phyloP scores from a whole-genome alignment of 2,329 filamentous ascomycete species.

The Penicillium expansum region DNA sequence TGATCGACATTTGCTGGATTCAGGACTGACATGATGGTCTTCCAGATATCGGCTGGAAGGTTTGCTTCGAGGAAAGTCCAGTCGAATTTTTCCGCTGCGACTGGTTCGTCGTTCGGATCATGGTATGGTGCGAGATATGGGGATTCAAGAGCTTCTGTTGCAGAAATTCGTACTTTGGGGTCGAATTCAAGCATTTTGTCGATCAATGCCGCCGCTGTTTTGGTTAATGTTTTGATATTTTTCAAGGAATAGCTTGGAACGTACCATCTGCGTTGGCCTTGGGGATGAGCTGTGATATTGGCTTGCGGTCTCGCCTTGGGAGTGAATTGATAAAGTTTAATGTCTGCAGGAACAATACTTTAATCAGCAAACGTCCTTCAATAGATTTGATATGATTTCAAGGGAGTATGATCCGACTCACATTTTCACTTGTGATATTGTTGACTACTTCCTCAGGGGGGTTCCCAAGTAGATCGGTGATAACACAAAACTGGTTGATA shows the following conservation, averaged over 20 bases:
- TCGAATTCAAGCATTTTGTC: conserved; percentile 98
- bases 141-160: conserved; percentile 77
- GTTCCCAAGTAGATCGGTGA: conserved; percentile 93
- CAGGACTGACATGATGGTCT: conserved; percentile 91
- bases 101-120: conserved; percentile 92
- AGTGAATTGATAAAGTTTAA: conserved; percentile 94
- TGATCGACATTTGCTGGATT: fast-evolving
- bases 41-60: conserved; percentile 95
- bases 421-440: conserved; percentile 96
- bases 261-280: conserved; percentile 81
- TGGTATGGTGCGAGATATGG: conserved; percentile 95
- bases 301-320: conserved; percentile 86
- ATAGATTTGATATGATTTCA: background rate
- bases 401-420: conserved; percentile 47
- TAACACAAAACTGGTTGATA: conserved; percentile 99
- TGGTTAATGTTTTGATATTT: background rate
- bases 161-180: conserved; percentile 86
- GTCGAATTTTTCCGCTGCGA: conserved; percentile 94
- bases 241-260: conserved; percentile 26
- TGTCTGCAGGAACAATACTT: conserved; percentile 57
- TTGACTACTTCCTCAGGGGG: conserved; percentile 97
- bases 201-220: conserved; percentile 77
- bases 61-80: conserved; percentile 99
- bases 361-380: too few species aligned
- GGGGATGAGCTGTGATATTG: conserved; percentile 83